phyloP scores from a whole-genome alignment of 2,329 filamentous ascomycete genomes.

The Chrysoporthe cubensis region DNA sequence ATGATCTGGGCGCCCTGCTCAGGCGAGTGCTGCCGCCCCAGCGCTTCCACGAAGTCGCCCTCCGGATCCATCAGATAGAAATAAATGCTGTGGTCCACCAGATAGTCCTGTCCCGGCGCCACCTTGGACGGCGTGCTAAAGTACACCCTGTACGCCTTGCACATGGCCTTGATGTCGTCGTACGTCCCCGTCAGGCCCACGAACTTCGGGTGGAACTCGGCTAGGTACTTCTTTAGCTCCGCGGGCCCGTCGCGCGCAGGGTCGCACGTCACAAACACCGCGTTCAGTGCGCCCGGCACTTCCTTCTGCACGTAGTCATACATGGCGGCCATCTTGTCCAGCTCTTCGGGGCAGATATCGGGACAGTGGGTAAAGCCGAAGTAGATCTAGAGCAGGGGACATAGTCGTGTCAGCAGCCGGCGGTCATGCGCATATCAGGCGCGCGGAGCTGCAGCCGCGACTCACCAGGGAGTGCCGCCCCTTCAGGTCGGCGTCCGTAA shows the following conservation, averaged over 20 bases:
- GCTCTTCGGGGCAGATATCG: slow-evolving; percentile 97
- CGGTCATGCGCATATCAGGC: background rate
- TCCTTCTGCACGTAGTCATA: slow-evolving; percentile 71
- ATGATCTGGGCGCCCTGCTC: slow-evolving; percentile 85
- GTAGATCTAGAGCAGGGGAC: slow-evolving; percentile 68
- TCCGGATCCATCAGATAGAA: slow-evolving; percentile 99
- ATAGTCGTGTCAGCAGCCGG: slow-evolving; percentile 11
- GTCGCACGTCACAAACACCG: slow-evolving; percentile 95
- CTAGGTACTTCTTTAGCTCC: slow-evolving; percentile 82
- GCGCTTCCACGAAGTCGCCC: slow-evolving; percentile 95
- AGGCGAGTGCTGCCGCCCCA: slow-evolving; percentile 92
- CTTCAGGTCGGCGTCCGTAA: slow-evolving; percentile 80
- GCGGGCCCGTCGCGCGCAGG: slow-evolving; percentile 86
- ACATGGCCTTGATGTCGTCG: slow-evolving; percentile 90
- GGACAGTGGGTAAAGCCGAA: slow-evolving; percentile 99
- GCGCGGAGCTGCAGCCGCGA: background rate
- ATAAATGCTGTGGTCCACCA: slow-evolving; percentile 99
- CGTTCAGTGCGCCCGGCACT: slow-evolving; percentile 60
- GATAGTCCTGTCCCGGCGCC: slow-evolving; percentile 91
- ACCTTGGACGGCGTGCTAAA: slow-evolving; percentile 91
- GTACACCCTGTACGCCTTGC: slow-evolving; percentile 96
- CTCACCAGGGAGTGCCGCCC: slow-evolving; percentile 81
- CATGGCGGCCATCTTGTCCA: slow-evolving; percentile 99
- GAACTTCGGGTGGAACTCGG: slow-evolving; percentile 86
- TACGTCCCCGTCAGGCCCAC: slow-evolving; percentile 91